These are phyloP conservation scores for Peterozyma toletana DNA, from an alignment of 805 yeast species.

Conservation along the genomic window DNA sequence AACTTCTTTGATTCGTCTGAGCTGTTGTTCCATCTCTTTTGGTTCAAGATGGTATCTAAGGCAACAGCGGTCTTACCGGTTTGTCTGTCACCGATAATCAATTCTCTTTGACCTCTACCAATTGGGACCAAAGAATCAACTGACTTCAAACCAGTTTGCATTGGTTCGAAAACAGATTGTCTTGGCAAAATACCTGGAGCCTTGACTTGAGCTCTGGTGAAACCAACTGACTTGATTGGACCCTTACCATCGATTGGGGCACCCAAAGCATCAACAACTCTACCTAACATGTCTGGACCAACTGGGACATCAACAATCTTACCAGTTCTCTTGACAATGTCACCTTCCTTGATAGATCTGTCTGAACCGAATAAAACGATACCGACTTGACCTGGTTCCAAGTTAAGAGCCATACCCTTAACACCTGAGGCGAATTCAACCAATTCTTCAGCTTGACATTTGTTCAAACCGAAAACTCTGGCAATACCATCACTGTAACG, in stretches of 20 bases:
- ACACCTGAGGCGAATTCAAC: slow-evolving; percentile 99
- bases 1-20: slow-evolving; percentile 93
- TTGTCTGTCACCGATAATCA: slow-evolving; percentile 99
- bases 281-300: slow-evolving; percentile 96
- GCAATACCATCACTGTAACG: slow-evolving; percentile 95
- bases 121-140: slow-evolving; percentile 99
- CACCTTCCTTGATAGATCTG: slow-evolving; percentile 98
- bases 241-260: slow-evolving; percentile 99
- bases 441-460: slow-evolving; percentile 99
- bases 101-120: slow-evolving; percentile 99
- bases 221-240: slow-evolving; percentile 79
- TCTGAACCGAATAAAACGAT: slow-evolving; percentile 99
- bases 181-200: slow-evolving; percentile 99
- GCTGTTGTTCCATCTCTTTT: slow-evolving; percentile 98
- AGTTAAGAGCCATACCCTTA: slow-evolving; percentile 99
- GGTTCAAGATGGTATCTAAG: slow-evolving; percentile 95
- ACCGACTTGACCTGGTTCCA: slow-evolving; percentile 99
- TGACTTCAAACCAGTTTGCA: slow-evolving; percentile 99
- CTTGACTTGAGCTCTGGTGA: slow-evolving; percentile 95
- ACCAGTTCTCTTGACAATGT: slow-evolving; percentile 99
- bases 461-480: slow-evolving; percentile 99
- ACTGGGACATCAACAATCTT: slow-evolving; percentile 98
- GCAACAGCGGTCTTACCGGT: slow-evolving; percentile 99
- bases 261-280: slow-evolving; percentile 99
- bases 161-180: slow-evolving; percentile 97